These are phyloP conservation scores for Saturnispora hagleri DNA, from an alignment of 805 yeast species.

Conservation along the genomic window DNA sequence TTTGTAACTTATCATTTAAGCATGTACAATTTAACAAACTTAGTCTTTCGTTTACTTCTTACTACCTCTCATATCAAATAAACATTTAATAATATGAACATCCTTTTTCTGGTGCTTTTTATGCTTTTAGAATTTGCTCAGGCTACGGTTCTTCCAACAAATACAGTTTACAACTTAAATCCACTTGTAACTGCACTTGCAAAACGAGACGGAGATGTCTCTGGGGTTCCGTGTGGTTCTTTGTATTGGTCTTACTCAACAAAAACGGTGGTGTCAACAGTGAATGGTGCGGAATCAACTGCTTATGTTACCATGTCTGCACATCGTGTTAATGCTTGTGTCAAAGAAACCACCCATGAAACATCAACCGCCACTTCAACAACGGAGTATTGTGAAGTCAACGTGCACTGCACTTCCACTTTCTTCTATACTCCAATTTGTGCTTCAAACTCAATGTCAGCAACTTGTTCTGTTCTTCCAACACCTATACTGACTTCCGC, in stretches of 20 bases:
- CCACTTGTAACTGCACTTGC: not conserved
- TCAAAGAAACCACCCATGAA: not conserved
- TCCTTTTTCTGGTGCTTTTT: not conserved
- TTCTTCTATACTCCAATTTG: constrained; percentile 11
- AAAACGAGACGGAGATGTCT: not conserved
- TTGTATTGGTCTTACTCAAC: constrained; percentile 2
- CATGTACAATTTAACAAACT: not conserved
- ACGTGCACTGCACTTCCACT: constrained; percentile 12
- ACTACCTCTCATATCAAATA: too few species aligned
- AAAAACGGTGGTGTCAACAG: not conserved
- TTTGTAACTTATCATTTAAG: not conserved
- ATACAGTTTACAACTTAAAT: not conserved
- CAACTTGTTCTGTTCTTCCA: constrained; percentile 9
- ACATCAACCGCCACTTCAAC: constrained; percentile 9
- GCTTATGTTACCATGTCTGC: not conserved
- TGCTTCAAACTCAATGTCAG: constrained; percentile 2
- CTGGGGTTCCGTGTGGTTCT: not conserved
- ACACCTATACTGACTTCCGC: constrained; percentile 5
- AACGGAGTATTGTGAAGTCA: constrained; percentile 11
- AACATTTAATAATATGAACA: not conserved
- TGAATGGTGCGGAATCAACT: not conserved
- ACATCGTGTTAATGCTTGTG: not conserved
- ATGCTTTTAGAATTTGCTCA: not conserved
- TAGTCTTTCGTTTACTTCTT: not conserved
- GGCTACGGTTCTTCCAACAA: not conserved